Evolutionary conservation across 1,284 basidiomycete species (phyloP), one percentile per base, ranked within the genome.

Genomic region (Termitomyces sp.): DNA sequence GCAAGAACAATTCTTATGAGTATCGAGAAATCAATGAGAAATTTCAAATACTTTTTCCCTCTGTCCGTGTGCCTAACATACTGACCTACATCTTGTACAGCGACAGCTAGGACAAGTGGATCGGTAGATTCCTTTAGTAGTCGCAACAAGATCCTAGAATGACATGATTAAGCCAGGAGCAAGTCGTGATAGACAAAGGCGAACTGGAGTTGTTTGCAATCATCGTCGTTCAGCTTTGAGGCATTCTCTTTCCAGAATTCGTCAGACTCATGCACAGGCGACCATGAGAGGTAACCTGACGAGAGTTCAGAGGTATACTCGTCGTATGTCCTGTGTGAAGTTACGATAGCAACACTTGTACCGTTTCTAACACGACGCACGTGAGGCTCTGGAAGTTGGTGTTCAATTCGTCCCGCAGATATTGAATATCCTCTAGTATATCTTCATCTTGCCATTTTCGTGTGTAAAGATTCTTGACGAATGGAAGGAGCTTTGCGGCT

Each of bases 171-270:
- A 39, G 47, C 24, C 34, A 48, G 17, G 21, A 49, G n/a, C 15
- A n/a, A 24, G 3, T 28, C 12, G 24, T n/a, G 2, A 28, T 17
- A 24, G 24, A 17, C 21, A 42, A 45, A 21, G 40, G 45, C 62
- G 50, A 52, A 94, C 92, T 88, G 93, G 56, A 96, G 78, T 58
- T 91, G 86, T 62, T 86, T 84, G 58, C 86, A 81, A 65, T 91
- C 86, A 55, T 81, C 83, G 59, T 95, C 92, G 61, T 92, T 90
- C 49, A 98, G 72, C 67, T 86, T 92, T 5, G 73, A 72, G 0
- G 90, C 93, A 66, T 99, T 98, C 73, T 96, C 93, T 66, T 91
- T 92, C 96, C 96, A 99, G 73, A 99, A 99, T 50, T 94, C 86
- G 56, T 98, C 96, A 6, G 91, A 92, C 66, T 94, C 91, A 67